Evolutionary conservation across 139 green algal genomes (phyloP).

Genomic region (Chlamydomonas schloesseri): DNA sequence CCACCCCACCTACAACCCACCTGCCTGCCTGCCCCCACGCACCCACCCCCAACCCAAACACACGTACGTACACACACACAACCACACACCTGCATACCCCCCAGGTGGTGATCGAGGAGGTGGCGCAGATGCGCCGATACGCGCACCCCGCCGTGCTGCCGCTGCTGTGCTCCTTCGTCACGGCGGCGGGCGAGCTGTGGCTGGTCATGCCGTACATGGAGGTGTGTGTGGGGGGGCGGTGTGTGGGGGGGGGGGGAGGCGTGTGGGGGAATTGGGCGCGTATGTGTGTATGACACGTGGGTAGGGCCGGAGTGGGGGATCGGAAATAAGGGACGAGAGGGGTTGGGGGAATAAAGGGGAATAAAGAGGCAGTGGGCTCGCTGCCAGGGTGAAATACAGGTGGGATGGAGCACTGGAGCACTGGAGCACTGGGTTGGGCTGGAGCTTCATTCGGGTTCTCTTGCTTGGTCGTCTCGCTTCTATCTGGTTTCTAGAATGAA

Average conservation of each 20-base stretch:
- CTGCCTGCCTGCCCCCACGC: neutral
- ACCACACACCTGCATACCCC: neutral
- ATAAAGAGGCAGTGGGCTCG: no score
- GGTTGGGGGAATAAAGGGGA: no score
- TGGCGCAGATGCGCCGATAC: constrained; percentile 84
- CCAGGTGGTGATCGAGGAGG: constrained; percentile 38
- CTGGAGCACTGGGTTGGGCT: no score
- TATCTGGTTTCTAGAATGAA: no score
- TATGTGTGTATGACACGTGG: no score
- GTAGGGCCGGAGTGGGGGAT: no score
- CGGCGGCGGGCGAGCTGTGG: constrained; percentile 82
- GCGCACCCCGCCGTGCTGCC: constrained; percentile 92
- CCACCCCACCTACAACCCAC: neutral
- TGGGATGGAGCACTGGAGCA: no score
- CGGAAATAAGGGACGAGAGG: no score
- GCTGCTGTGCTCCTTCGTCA: constrained; percentile 91
- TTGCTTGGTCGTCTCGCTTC: no score
- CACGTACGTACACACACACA: neutral
- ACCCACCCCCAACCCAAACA: no score
- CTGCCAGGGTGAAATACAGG: no score
- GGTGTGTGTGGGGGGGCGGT: neutral
- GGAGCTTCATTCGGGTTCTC: no score
- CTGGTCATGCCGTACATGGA: constrained; percentile 93
- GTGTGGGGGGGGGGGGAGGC: neutral
- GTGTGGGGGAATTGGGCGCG: neutral